Base-by-base conservation (phyloP, 225 moss, liverwort and hornwort genomes). In the Anthoceros angustus region DNA sequence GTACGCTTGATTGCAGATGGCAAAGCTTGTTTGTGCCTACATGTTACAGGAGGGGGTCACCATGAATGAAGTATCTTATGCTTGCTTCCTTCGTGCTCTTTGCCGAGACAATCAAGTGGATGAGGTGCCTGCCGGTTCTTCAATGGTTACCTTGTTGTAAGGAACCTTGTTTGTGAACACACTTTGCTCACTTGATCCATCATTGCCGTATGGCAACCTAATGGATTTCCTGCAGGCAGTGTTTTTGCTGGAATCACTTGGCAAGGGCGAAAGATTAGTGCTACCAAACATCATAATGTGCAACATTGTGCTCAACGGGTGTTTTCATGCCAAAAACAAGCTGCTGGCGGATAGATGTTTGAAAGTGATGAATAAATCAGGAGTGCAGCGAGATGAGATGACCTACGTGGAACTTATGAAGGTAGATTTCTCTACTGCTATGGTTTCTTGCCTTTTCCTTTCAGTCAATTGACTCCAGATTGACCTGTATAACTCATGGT, bases 241-340 rank as follows among this genome's bases (percentile, higher is more conserved):
- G 77, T 82, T 84, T 68, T 80, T 91, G 76, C 75, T 95, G 78
- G 77, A 84, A 67, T 74, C 86, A 71, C 72, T 95, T 24, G 82
- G 71, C 40, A 80, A 68, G 70, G 80, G 82, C 77, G 80, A 79
- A 75, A 78, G 69, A 69, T 50, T 76, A 71, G 79, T 82, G 11
- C 70, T 74, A 67, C 88, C 95, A 67, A 95, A 95, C 64, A 66
- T 88, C 10, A 80, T 95, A 42, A 90, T 95, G 95, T 95, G 88
- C 83, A 95, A 95, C 66, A 95, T 84, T 61, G 86, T 91, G 63
- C 77, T 95, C 21, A 91, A 95, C 69, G 91, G 84, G 42, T 95
- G 95, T 83, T 70, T 82, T 68, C 86, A 85, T 68, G 72, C 76
- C 42, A 86, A 86, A 72, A 91, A 85, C 77, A 85, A 84, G 77